A percentile compares a stretch with the other conserved stretches of the same genome.
These are phyloP conservation scores for Drosera spatulata DNA, from an alignment of 179 eudicot genomes.

Conservation along the genomic window DNA sequence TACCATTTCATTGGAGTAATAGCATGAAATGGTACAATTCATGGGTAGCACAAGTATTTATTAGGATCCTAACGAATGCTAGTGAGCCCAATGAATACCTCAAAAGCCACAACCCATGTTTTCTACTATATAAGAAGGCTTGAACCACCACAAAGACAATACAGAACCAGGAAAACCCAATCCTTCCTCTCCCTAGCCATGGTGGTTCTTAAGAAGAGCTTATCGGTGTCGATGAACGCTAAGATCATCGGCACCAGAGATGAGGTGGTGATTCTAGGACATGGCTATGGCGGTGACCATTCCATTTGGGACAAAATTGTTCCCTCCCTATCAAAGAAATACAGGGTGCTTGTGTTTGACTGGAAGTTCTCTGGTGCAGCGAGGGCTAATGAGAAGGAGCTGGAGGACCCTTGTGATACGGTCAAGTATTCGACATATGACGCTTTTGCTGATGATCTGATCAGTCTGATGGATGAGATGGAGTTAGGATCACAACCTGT, in stretches of 20 bases:
- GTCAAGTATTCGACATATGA: constrained; percentile 23
- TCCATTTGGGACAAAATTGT: constrained; percentile 29
- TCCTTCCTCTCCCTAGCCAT: constrained; percentile 16
- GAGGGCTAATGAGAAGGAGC: not conserved
- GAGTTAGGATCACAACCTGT: constrained; percentile 22
- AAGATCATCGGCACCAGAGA: constrained; percentile 22
- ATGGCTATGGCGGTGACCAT: constrained; percentile 37
- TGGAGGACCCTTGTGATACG: constrained; percentile 13
- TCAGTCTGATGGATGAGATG: constrained; percentile 33
- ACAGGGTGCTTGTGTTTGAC: constrained; percentile 26
- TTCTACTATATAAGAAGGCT: no score
- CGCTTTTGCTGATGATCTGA: constrained; percentile 29
- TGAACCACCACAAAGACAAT: no score
- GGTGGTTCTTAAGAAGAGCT: constrained; percentile 28
- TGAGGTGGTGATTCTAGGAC: constrained; percentile 24
- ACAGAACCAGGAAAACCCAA: no score
- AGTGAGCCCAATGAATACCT: no score
- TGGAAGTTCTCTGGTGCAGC: constrained; percentile 27
- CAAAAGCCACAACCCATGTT: no score
- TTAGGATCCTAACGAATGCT: no score
- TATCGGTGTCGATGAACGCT: constrained; percentile 31
- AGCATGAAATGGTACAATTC: no score
- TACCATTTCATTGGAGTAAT: no score
- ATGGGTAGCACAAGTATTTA: no score
- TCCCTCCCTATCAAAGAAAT: constrained; percentile 19